Evolutionary conservation across 176 grass and related monocot species (phyloP), one percentile per base, ranked within the genome.

Genomic region (Aechmea fasciata): DNA sequence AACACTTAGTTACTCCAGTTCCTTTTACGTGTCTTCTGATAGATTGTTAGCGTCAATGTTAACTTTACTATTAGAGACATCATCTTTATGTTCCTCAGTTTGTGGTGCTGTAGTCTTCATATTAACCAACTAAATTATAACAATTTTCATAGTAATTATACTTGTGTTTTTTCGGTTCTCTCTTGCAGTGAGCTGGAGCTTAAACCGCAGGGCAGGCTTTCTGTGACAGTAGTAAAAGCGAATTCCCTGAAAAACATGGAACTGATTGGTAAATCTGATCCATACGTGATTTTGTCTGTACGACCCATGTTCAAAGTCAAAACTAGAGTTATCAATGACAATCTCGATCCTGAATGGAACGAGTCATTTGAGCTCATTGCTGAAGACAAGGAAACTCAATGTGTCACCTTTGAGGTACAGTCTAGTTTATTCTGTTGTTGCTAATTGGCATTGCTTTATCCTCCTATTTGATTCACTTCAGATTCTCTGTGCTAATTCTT

Each of bases 351-450:
- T 47, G 87, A 85, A 61, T 93, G 90, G 94, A 84, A 90, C 62
- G 94, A 93, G 82, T 85, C 90, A 11, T 93, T 99, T 55, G 66
- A 90, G 49, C 69, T 99, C 47, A 77, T 99, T 74, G 71, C 90
- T 18, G 90, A 99, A 67, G 89, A 93, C 69, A 93, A 87, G 90
- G 94, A 93, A 84, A 99, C 90, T 66, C 94, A 99, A 75, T 73
- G 24, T 79, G 41, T 99, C 17, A 76, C 82, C 49, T 82, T 99
- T 5, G 84, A 99, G 86, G 87, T 96, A 64, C 12, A 25, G 33
- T 41, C 33, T 41, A 41, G 33, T 41, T 41, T 41, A 57, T 29
- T 51, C 19, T 29, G 10, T 29, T 78, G 18, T 59, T 33, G 8
- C 8, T 63, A 9, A 49, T 50, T 1, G 9, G 17, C 17, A 14